phyloP scores from a whole-genome alignment of 345 rosid genomes.

The Noccaea caerulescens region DNA sequence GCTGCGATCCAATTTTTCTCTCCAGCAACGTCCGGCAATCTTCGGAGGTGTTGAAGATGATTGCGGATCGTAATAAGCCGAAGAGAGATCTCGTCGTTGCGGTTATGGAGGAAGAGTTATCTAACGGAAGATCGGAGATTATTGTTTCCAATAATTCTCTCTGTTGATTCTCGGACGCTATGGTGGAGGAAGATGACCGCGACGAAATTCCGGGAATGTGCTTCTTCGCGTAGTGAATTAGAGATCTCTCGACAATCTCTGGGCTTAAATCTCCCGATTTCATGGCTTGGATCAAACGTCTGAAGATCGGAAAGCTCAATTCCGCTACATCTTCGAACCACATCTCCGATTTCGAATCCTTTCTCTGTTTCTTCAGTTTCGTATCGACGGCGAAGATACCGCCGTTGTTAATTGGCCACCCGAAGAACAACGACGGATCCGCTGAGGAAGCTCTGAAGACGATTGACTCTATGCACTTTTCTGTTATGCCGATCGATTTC shows the following conservation, averaged over 20 bases:
- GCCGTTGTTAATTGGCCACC: slow-evolving; percentile 62
- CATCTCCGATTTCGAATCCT: slow-evolving; percentile 38
- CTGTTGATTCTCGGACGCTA: slow-evolving; percentile 63
- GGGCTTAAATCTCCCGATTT: slow-evolving; percentile 49
- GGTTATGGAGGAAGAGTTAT: slow-evolving; percentile 51
- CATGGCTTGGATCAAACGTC: slow-evolving; percentile 62
- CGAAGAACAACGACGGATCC: slow-evolving; percentile 59
- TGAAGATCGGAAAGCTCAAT: slow-evolving; percentile 57
- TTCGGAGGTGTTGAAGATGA: slow-evolving; percentile 74
- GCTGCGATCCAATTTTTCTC: slow-evolving; percentile 68
- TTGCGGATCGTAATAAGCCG: slow-evolving; percentile 66
- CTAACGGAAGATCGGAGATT: slow-evolving; percentile 56
- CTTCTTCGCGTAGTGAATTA: slow-evolving; percentile 67
- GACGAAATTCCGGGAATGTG: slow-evolving; percentile 62
- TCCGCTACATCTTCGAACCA: slow-evolving; percentile 65
- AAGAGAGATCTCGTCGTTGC: slow-evolving; percentile 57
- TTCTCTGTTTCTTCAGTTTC: slow-evolving; percentile 15
- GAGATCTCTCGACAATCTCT: slow-evolving; percentile 66
- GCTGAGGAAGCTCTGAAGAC: slow-evolving; percentile 58
- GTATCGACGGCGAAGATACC: background rate
- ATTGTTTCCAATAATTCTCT: slow-evolving; percentile 71
- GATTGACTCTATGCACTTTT: slow-evolving; percentile 66
- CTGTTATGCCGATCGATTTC: slow-evolving; percentile 56
- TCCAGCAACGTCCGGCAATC: slow-evolving; percentile 56
- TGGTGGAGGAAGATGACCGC: slow-evolving; percentile 54